phyloP scores from a whole-genome alignment of 768 basidiomycete genomes.

The Psilocybe cubensis region DNA sequence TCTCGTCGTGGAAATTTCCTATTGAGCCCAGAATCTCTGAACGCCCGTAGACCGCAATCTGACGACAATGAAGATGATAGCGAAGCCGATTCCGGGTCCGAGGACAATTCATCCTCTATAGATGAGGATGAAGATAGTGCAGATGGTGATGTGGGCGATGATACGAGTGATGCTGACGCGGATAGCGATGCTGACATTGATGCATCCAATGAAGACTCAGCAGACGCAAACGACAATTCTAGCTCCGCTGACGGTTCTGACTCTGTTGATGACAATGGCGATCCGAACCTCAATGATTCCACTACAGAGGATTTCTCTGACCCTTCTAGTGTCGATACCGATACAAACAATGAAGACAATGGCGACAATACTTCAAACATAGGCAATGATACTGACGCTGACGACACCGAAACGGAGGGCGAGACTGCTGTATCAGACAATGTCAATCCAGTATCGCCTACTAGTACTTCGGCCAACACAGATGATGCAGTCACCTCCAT shows the following conservation, averaged over 20 bases:
- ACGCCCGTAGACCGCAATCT: neutral
- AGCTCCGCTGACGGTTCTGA: neutral
- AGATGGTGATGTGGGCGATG: neutral
- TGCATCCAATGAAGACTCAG: neutral
- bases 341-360: neutral
- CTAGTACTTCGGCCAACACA: neutral
- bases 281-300: too few relatives aligned
- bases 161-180: neutral
- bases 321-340: too few relatives aligned
- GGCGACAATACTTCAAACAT: neutral
- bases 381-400: neutral
- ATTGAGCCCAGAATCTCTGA: neutral
- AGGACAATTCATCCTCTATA: neutral
- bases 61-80: neutral
- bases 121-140: neutral
- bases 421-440: neutral
- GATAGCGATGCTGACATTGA: neutral
- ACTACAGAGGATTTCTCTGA: too few relatives aligned
- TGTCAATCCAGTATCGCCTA: neutral
- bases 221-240: neutral
- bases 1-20: neutral
- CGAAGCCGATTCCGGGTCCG: neutral
- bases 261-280: too few relatives aligned
- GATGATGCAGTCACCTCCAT: neutral
- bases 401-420: neutral